Conservation (phyloP, 2,329 filamentous ascomycete genomes). For the Diaporthe citriasiana region DNA sequence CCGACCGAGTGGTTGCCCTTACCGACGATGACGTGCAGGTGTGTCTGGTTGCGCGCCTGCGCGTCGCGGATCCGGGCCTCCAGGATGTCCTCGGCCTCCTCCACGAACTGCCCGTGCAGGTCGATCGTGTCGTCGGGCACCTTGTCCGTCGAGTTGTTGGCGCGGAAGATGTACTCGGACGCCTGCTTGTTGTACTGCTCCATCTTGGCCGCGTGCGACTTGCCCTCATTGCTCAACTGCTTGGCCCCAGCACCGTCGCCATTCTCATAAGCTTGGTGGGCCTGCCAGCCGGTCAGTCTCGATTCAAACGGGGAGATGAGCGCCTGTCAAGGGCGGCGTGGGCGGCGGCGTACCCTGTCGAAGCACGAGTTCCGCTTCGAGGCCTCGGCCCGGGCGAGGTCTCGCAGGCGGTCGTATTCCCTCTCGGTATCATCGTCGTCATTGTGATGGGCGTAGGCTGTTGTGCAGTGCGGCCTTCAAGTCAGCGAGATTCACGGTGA, state of each 20-base stretch:
- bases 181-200: conserved; percentile 92
- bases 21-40: conserved; percentile 95
- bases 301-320: conserved; percentile 14
- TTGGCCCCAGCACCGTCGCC: conserved; percentile 91
- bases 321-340: conserved; percentile 2
- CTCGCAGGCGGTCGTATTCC: conserved; percentile 93
- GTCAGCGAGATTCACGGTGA: conserved; percentile 40
- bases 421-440: conserved; percentile 77
- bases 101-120: conserved; percentile 93
- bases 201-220: conserved; percentile 86
- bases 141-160: conserved; percentile 86
- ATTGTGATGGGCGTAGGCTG: conserved; percentile 38
- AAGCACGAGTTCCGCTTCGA: conserved; percentile 84
- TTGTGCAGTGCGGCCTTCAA: conserved; percentile 3
- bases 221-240: conserved; percentile 85
- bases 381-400: conserved; percentile 85
- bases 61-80: conserved; percentile 88
- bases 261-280: conserved; percentile 83
- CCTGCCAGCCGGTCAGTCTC: conserved; percentile 55
- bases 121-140: conserved; percentile 89
- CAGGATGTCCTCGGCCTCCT: conserved; percentile 93
- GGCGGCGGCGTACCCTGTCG: conserved; percentile 68
- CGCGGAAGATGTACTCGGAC: conserved; percentile 93
- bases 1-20: conserved; percentile 89
- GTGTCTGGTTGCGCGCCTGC: conserved; percentile 78